Conservation (phyloP, 768 basidiomycete species). For the Hygrocybe coccinea region DNA sequence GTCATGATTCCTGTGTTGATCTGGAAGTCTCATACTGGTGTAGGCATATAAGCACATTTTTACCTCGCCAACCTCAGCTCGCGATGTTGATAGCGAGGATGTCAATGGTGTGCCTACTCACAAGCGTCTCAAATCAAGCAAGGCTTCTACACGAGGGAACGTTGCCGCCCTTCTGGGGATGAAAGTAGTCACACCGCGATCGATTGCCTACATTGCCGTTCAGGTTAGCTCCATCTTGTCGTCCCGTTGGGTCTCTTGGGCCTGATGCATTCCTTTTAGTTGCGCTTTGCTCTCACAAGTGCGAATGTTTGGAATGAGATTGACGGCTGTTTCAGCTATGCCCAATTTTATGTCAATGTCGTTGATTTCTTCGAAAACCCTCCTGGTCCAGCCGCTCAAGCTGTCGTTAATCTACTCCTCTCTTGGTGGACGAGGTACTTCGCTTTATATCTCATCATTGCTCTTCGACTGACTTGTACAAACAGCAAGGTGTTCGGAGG, state of each 20-base stretch:
- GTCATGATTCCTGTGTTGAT: too few species aligned
- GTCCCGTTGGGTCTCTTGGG: too few species aligned
- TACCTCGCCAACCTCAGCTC: neutral
- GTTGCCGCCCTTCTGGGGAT: neutral
- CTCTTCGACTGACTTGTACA: neutral
- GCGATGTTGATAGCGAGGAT: neutral
- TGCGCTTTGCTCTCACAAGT: too few species aligned
- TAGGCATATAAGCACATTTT: too few species aligned
- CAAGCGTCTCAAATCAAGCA: neutral
- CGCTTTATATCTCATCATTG: neutral
- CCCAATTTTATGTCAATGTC: neutral
- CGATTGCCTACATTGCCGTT: neutral
- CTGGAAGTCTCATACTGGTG: too few species aligned
- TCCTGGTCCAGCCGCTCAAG: neutral
- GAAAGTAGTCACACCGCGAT: neutral
- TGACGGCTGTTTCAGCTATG: neutral
- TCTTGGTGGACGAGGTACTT: neutral
- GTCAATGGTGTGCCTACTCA: neutral
- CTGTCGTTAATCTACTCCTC: neutral
- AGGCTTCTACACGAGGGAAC: neutral
- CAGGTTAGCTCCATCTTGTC: neutral
- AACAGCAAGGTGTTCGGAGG: neutral
- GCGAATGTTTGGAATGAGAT: neutral
- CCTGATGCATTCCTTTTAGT: too few species aligned
- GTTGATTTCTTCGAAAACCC: neutral